Conservation (phyloP, 129 eudicot species). For the Calendula officinalis region DNA sequence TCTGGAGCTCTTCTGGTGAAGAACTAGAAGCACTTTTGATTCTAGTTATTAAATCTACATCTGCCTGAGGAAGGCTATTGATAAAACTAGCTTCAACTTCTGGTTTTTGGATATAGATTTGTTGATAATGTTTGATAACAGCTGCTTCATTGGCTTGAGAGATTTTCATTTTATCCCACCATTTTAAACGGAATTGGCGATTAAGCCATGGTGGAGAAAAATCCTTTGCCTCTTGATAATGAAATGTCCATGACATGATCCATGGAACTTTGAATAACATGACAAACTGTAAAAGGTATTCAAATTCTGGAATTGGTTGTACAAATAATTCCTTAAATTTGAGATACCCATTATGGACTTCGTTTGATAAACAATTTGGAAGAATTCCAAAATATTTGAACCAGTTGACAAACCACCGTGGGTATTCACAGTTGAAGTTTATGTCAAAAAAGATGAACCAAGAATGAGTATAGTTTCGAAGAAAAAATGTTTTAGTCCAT, state of each 20-base stretch:
- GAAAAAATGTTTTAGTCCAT: too few relatives aligned
- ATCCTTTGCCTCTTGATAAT: background rate
- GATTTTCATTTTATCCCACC: background rate
- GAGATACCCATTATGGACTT: background rate
- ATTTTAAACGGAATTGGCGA: background rate
- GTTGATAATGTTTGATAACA: background rate
- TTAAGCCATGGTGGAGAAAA: background rate
- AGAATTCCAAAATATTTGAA: too few relatives aligned
- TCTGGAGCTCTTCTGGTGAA: too few relatives aligned
- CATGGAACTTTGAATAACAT: background rate
- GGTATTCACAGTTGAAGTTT: too few relatives aligned
- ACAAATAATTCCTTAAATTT: background rate
- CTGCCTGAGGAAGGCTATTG: too few relatives aligned
- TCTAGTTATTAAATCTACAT: too few relatives aligned
- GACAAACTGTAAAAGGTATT: background rate
- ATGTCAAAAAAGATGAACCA: too few relatives aligned
- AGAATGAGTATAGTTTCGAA: too few relatives aligned
- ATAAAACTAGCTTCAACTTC: too few relatives aligned
- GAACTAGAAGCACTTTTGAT: too few relatives aligned
- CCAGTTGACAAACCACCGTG: too few relatives aligned
- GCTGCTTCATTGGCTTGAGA: background rate
- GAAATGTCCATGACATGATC: background rate
- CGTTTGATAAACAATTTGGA: background rate
- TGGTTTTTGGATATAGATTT: background rate
- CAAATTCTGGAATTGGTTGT: background rate